These are phyloP conservation scores for Lentinula sp. DNA, from an alignment of 768 basidiomycete species.

Conservation along the genomic window DNA sequence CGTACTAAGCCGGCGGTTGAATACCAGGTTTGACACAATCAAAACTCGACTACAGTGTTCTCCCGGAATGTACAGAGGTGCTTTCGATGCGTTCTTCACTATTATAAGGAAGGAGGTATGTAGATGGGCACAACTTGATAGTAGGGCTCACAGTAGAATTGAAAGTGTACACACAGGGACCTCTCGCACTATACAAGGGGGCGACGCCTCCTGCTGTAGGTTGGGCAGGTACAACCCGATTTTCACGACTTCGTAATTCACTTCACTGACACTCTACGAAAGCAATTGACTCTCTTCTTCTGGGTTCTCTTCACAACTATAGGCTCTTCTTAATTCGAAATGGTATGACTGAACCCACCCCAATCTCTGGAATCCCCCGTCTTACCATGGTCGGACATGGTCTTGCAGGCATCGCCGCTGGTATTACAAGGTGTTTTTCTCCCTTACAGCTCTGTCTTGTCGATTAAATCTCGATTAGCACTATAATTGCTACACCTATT, in stretches of 20 bases:
- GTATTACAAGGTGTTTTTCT: slow-evolving; percentile 52
- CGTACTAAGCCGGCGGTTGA: neutral
- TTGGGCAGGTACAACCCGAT: slow-evolving; percentile 36
- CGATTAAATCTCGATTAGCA: slow-evolving; percentile 29
- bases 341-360: slow-evolving; percentile 47
- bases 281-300: slow-evolving; percentile 62
- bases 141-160: slow-evolving; percentile 3
- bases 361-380: slow-evolving; percentile 37
- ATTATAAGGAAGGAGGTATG: slow-evolving; percentile 58
- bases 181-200: slow-evolving; percentile 68
- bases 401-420: slow-evolving; percentile 61
- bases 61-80: slow-evolving; percentile 55
- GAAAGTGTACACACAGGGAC: slow-evolving; percentile 30
- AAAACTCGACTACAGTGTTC: slow-evolving; percentile 71
- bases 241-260: neutral
- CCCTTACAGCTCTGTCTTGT: slow-evolving; percentile 1
- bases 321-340: slow-evolving; percentile 50
- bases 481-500: slow-evolving; percentile 68
- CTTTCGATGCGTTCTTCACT: slow-evolving; percentile 51
- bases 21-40: slow-evolving; percentile 59
- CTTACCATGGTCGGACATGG: slow-evolving; percentile 63
- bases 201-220: slow-evolving; percentile 68
- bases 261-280: neutral
- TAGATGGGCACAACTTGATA: slow-evolving; percentile 2
- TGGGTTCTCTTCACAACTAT: slow-evolving; percentile 70